Evolutionary conservation across 805 yeast genomes (phyloP).

Genomic region (Hyphopichia homilentoma): DNA sequence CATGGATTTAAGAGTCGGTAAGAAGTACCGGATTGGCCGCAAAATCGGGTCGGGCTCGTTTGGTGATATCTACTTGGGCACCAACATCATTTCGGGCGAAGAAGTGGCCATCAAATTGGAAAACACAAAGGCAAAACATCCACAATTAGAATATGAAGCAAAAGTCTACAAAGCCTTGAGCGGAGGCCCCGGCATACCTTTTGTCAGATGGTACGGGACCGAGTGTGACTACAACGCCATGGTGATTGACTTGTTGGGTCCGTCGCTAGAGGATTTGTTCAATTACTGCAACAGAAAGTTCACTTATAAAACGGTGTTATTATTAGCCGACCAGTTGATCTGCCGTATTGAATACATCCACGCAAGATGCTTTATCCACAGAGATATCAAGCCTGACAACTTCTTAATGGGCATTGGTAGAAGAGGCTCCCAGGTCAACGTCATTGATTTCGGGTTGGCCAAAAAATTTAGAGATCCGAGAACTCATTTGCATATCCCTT

Average conservation of each 20-base stretch:
- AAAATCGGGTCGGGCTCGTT: conserved; percentile 97
- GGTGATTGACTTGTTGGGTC: conserved; percentile 95
- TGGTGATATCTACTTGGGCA: conserved; percentile 93
- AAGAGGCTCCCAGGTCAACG: conserved; percentile 92
- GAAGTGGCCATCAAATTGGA: conserved; percentile 97
- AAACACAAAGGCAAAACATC: conserved; percentile 86
- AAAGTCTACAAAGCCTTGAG: conserved; percentile 90
- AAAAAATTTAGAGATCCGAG: conserved; percentile 93
- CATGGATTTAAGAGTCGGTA: conserved; percentile 79
- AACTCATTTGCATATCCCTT: conserved; percentile 91
- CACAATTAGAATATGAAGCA: conserved; percentile 95
- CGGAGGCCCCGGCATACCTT: conserved; percentile 97
- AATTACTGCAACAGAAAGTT: conserved; percentile 94
- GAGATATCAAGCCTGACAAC: conserved; percentile 83
- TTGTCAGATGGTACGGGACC: conserved; percentile 87
- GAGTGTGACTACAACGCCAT: conserved; percentile 95
- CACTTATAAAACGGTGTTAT: conserved; percentile 86
- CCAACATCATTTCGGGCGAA: conserved; percentile 92
- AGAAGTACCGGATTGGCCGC: conserved; percentile 89
- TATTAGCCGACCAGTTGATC: conserved; percentile 90
- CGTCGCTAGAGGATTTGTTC: conserved; percentile 90
- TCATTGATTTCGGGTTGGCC: conserved; percentile 91
- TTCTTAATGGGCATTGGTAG: conserved; percentile 87
- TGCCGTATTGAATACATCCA: conserved; percentile 95
- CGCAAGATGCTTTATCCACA: conserved; percentile 85